Conservation (phyloP, 2,329 filamentous ascomycete species). For the Cladosporium austrohemisphaericum region DNA sequence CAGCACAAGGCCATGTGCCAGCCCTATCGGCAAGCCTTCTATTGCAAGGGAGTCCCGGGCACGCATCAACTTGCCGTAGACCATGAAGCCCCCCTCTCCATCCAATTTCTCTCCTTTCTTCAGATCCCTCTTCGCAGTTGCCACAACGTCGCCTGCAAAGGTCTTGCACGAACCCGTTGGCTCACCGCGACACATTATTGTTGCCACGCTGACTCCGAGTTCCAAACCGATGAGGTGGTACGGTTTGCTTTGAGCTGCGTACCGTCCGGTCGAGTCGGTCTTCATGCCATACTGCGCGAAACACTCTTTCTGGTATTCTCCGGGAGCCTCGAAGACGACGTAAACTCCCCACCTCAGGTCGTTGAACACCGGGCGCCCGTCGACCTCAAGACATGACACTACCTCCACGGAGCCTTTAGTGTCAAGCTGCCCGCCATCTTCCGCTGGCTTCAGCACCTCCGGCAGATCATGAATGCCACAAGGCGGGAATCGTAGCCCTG, state of each 20-base stretch:
- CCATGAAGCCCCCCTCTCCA: slow-evolving; percentile 45
- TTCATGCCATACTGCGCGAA: slow-evolving; percentile 46
- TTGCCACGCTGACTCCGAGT: slow-evolving; percentile 43
- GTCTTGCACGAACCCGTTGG: slow-evolving; percentile 45
- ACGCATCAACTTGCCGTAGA: slow-evolving; percentile 44
- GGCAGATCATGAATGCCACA: slow-evolving; percentile 44
- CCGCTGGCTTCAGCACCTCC: slow-evolving; percentile 38
- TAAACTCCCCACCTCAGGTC: slow-evolving; percentile 45
- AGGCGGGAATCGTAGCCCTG: slow-evolving; percentile 44
- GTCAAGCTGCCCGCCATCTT: slow-evolving; percentile 41
- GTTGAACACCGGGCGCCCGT: slow-evolving; percentile 41
- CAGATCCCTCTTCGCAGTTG: slow-evolving; percentile 46
- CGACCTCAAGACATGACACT: slow-evolving; percentile 43
- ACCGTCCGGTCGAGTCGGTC: slow-evolving; percentile 41
- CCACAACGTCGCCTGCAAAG: slow-evolving; percentile 45
- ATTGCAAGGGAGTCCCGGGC: slow-evolving; percentile 40
- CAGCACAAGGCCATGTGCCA: slow-evolving; percentile 42
- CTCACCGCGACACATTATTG: slow-evolving; percentile 45
- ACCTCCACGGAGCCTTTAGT: slow-evolving; percentile 45
- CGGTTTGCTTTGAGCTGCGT: slow-evolving; percentile 46
- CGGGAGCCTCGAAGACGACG: slow-evolving; percentile 44
- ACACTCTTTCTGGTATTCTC: slow-evolving; percentile 41
- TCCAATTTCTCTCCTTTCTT: slow-evolving; percentile 44
- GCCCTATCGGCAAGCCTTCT: slow-evolving; percentile 42
- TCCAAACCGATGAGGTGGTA: slow-evolving; percentile 49